These are phyloP conservation scores for Deakozyma indianensis DNA, from an alignment of 805 yeast species.

Conservation along the genomic window DNA sequence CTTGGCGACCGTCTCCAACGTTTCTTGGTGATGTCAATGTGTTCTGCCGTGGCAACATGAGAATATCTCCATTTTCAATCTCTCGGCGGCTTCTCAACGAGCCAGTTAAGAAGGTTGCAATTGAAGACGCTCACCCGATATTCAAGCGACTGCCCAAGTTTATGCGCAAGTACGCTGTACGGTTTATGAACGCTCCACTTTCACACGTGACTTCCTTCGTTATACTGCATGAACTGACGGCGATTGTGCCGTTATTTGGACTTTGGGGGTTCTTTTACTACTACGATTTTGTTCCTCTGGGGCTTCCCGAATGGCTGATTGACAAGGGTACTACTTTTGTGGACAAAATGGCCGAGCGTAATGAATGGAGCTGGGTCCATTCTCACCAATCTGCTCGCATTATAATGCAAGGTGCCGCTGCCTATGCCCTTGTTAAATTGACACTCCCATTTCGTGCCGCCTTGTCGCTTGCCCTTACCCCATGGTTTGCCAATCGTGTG, in stretches of 20 bases:
- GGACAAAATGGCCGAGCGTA: conserved; percentile 29
- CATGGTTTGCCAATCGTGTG: conserved; percentile 39
- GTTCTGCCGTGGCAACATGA: too few relatives aligned
- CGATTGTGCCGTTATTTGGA: conserved; percentile 54
- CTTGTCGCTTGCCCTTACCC: conserved; percentile 38
- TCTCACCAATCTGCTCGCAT: conserved; percentile 39
- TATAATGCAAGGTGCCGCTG: conserved; percentile 59
- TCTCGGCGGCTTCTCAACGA: too few relatives aligned
- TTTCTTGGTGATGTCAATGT: too few relatives aligned
- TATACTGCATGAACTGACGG: conserved; percentile 60
- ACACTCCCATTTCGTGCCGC: conserved; percentile 38
- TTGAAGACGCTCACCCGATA: neutral
- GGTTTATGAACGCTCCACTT: conserved; percentile 40
- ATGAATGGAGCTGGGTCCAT: conserved; percentile 19
- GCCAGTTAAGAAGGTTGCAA: neutral
- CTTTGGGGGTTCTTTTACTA: conserved; percentile 55
- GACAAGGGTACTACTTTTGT: conserved; percentile 44
- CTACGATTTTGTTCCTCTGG: conserved; percentile 37
- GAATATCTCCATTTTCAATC: too few relatives aligned
- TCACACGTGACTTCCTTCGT: conserved; percentile 51
- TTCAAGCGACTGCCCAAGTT: conserved; percentile 32
- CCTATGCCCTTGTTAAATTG: conserved; percentile 54
- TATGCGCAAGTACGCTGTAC: conserved; percentile 34
- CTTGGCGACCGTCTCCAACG: too few relatives aligned
- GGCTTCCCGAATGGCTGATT: conserved; percentile 46